Evolutionary conservation across 176 grass and related monocot species (phyloP).

Genomic region (Panicum miliaceum): DNA sequence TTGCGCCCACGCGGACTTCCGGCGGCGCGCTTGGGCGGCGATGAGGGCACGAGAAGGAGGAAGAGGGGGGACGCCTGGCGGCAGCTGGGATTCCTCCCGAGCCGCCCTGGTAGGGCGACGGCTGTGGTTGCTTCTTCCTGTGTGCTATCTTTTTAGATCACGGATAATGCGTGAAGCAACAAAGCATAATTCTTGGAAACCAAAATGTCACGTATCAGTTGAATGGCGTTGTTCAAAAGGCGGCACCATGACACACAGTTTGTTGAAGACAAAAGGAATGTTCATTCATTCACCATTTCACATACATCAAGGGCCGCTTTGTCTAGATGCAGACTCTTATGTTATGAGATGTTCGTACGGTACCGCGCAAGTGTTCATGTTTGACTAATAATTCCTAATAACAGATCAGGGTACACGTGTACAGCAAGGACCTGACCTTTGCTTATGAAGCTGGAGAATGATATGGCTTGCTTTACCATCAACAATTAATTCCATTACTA

Average conservation of each 20-base stretch:
- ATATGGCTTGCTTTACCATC: constrained; percentile 4
- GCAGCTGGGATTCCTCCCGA: too few species aligned
- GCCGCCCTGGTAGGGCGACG: too few species aligned
- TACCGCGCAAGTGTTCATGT: neutral
- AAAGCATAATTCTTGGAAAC: neutral
- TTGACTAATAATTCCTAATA: neutral
- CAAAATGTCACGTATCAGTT: constrained; percentile 8
- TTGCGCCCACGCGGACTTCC: too few species aligned
- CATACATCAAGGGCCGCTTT: constrained; percentile 13
- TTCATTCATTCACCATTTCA: constrained; percentile 19
- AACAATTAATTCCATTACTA: neutral
- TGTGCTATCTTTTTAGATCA: neutral
- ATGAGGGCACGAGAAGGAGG: too few species aligned
- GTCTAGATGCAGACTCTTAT: constrained; percentile 30
- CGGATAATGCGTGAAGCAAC: neutral
- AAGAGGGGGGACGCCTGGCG: too few species aligned
- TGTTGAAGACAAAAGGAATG: constrained; percentile 20
- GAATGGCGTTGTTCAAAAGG: neutral
- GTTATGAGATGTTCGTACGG: neutral
- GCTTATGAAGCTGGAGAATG: constrained; percentile 31
- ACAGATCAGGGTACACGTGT: constrained; percentile 4
- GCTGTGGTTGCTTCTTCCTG: neutral
- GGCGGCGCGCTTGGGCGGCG: too few species aligned
- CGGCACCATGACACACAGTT: neutral
- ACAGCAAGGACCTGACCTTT: neutral